Base-by-base conservation (phyloP, 2,329 filamentous ascomycete genomes). In the Diaporthe vexans region DNA sequence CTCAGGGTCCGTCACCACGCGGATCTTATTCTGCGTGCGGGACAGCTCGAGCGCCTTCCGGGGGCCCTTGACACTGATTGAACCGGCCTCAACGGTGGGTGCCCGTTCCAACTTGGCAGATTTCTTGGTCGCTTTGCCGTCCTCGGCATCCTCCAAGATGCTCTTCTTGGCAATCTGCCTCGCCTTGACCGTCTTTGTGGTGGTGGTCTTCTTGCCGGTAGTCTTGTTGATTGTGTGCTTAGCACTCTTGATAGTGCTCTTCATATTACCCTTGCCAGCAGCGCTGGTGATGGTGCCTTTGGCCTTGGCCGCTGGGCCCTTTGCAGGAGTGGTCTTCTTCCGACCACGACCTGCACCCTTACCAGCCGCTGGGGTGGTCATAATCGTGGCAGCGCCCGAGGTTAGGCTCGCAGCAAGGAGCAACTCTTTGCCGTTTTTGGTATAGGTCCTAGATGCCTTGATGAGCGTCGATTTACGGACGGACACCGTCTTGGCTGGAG, bases 351-450 rank as follows among this genome's bases (percentile, higher is more conserved):
- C n/a, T 29, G 48, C 43, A 24, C 46, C 46, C 26, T 48, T 69
- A 9, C n/a, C 54, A 21, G 29, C 24, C 58, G 43, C 56, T 24
- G 75, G 65, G 17, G 54, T 37, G 8, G 67, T 71, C 6, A 58
- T 67, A 15, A 71, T 70, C 15, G 61, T 72, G 29, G 61, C 19
- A 29, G 56, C 57, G n/a, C n/a, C 61, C 10, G 75, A 73, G 26
- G 71, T 51, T 26, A 74, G 72, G 59, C 68, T 75, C n/a, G 74
- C 73, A 24, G 75, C 73, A 35, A 76, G 73, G 59, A 73, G 24
- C 58, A 76, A 29, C 67, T 75, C 43, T 71, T 73, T 76, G 33
- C 75, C 75, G 29, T 75, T 75, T 73, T 76, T 76, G 71, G 37
- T 76, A 59, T 75, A 75, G 11, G 74, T 74, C 58, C 67, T 73